Evolutionary conservation across 495 filamentous ascomycete genomes (phyloP).

Genomic region (Umbilicaria muhlenbergii): DNA sequence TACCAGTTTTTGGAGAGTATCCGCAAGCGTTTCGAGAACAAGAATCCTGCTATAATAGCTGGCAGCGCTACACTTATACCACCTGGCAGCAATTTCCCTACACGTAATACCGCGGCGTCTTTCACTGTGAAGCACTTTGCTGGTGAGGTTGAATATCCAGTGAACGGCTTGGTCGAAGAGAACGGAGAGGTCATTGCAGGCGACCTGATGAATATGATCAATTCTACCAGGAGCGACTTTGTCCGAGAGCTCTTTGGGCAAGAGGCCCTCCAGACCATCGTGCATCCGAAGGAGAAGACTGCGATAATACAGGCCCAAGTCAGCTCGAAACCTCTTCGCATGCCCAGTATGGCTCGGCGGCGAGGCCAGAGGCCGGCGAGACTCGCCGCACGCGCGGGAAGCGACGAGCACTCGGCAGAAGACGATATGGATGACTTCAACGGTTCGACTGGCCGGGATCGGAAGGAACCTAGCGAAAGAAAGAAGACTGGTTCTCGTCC

Average conservation of each 20-base stretch:
- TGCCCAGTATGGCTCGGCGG: constrained; percentile 79
- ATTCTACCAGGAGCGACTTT: constrained; percentile 72
- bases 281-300: constrained; percentile 77
- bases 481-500: constrained; percentile 26
- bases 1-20: constrained; percentile 79
- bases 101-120: constrained; percentile 54
- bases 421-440: constrained; percentile 42
- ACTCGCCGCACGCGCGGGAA: constrained; percentile 18
- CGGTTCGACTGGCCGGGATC: constrained; percentile 25
- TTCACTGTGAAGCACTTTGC: constrained; percentile 93
- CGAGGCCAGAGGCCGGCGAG: constrained; percentile 37
- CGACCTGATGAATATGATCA: constrained; percentile 90
- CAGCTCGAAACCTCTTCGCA: constrained; percentile 81
- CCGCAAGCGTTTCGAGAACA: constrained; percentile 82
- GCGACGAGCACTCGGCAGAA: constrained; percentile 22
- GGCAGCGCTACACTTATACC: constrained; percentile 48
- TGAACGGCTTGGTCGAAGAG: constrained; percentile 73
- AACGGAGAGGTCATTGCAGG: constrained; percentile 93
- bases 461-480: constrained; percentile 13
- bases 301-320: constrained; percentile 94
- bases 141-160: constrained; percentile 89
- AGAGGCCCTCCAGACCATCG: constrained; percentile 75
- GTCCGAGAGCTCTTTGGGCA: constrained; percentile 83
- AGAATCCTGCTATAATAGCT: constrained; percentile 77
- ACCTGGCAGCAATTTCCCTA: constrained; percentile 69